Evolutionary conservation across 1,139 yeast genomes (phyloP).

Genomic region (Nakaseomyces kungkrabaensis): DNA sequence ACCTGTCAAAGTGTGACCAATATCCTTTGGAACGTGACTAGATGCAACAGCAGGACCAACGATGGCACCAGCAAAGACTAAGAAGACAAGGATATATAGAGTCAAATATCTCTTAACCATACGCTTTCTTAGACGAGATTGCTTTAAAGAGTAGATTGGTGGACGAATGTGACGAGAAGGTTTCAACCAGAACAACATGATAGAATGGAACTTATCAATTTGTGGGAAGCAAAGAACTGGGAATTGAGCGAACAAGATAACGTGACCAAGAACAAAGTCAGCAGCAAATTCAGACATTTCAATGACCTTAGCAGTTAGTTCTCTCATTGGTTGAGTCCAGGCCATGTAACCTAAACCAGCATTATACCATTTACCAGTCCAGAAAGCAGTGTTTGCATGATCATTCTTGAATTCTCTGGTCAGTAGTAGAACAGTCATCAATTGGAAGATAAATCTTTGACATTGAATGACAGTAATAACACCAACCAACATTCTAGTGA

Average conservation of each 20-base stretch:
- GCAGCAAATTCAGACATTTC: constrained; percentile 96
- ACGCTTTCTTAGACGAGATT: constrained; percentile 94
- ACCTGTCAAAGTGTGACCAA: constrained; percentile 36
- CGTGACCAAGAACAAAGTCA: constrained; percentile 87
- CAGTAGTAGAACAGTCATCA: constrained; percentile 68
- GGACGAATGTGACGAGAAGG: constrained; percentile 98
- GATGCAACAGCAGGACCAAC: constrained; percentile 88
- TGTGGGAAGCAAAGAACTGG: constrained; percentile 80
- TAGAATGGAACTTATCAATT: constrained; percentile 96
- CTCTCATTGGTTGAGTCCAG: constrained; percentile 92
- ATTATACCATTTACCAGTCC: constrained; percentile 99
- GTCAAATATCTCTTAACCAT: constrained; percentile 93
- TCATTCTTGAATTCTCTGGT: constrained; percentile 98
- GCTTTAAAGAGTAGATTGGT: constrained; percentile 94
- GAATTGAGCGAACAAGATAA: constrained; percentile 76
- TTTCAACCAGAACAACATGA: constrained; percentile 97
- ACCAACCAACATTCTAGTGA: constrained; percentile 82
- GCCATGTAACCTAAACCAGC: constrained; percentile 93
- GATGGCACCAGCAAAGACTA: constrained; percentile 63
- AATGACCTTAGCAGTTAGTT: constrained; percentile 84
- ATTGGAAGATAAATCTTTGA: constrained; percentile 81
- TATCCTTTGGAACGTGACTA: constrained; percentile 29
- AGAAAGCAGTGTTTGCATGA: constrained; percentile 94
- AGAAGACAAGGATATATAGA: constrained; percentile 61
- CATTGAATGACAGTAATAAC: constrained; percentile 73